These are phyloP conservation scores for Cicer bijugum DNA, from an alignment of 306 rosid species.

Conservation along the genomic window DNA sequence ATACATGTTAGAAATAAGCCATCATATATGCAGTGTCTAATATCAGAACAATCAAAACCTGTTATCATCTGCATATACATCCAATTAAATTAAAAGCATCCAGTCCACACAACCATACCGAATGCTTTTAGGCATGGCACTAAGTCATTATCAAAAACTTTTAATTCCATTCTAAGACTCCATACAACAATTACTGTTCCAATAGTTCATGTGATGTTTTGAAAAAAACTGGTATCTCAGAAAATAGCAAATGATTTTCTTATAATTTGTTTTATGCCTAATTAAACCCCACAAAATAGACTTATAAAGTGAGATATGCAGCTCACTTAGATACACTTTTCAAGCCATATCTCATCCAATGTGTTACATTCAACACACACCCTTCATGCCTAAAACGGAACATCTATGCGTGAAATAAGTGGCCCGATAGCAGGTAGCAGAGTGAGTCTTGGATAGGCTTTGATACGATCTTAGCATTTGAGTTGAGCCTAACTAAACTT, in stretches of 20 bases:
- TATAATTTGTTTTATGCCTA: neutral
- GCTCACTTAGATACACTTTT: neutral
- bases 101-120: neutral
- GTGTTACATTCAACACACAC: neutral
- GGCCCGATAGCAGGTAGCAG: neutral
- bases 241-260: neutral
- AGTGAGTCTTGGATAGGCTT: neutral
- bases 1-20: neutral
- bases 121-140: constrained; percentile 8
- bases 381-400: neutral
- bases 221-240: neutral
- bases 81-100: constrained; percentile 23
- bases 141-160: neutral
- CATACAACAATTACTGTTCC: constrained; percentile 20
- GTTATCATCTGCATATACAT: constrained; percentile 1
- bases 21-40: constrained; percentile 4
- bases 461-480: neutral
- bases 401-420: neutral
- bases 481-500: neutral
- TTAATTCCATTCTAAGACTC: constrained; percentile 12
- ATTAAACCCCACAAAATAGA: neutral
- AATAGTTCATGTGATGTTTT: neutral
- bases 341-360: neutral
- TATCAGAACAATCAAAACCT: constrained; percentile 16
- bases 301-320: neutral